These are phyloP conservation scores for Astrothelium macrocarpum DNA, from an alignment of 495 filamentous ascomycete genomes.

Conservation along the genomic window DNA sequence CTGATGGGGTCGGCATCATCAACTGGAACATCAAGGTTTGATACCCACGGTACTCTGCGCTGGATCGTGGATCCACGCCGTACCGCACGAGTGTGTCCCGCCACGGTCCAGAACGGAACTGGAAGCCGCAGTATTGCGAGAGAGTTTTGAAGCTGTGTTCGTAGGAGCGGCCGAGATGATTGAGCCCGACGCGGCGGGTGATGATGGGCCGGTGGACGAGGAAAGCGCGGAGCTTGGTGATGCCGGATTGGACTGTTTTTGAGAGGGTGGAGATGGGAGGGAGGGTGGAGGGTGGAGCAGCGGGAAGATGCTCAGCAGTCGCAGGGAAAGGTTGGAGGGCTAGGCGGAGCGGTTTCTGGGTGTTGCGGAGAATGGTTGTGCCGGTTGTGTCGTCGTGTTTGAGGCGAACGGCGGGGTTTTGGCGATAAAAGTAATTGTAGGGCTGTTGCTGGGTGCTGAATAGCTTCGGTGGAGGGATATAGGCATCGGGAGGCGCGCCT, in stretches of 20 bases:
- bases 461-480: conserved; percentile 70
- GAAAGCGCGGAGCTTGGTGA: conserved; percentile 32
- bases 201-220: conserved; percentile 70
- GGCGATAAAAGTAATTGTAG: conserved; percentile 48
- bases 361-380: conserved; percentile 44
- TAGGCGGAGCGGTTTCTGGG: conserved; percentile 40
- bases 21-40: conserved; percentile 78
- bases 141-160: conserved; percentile 52
- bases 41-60: conserved; percentile 65
- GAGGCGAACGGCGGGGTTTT: conserved; percentile 40
- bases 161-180: conserved; percentile 44
- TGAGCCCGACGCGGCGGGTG: conserved; percentile 70
- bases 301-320: conserved; percentile 45
- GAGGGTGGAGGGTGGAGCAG: conserved; percentile 45
- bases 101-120: conserved; percentile 85
- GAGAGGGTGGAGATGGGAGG: conserved; percentile 39
- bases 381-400: conserved; percentile 40
- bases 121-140: conserved; percentile 71
- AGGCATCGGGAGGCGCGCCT: conserved; percentile 45
- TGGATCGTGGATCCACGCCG: conserved; percentile 73
- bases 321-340: conserved; percentile 53
- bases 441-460: conserved; percentile 59
- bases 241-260: conserved; percentile 11
- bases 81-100: conserved; percentile 74
- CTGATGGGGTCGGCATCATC: conserved; percentile 5